A percentile compares a stretch with the other conserved stretches of the same genome.
phyloP scores from a whole-genome alignment of 108 stramenopile species.

The Stephanodiscus minutulus region DNA sequence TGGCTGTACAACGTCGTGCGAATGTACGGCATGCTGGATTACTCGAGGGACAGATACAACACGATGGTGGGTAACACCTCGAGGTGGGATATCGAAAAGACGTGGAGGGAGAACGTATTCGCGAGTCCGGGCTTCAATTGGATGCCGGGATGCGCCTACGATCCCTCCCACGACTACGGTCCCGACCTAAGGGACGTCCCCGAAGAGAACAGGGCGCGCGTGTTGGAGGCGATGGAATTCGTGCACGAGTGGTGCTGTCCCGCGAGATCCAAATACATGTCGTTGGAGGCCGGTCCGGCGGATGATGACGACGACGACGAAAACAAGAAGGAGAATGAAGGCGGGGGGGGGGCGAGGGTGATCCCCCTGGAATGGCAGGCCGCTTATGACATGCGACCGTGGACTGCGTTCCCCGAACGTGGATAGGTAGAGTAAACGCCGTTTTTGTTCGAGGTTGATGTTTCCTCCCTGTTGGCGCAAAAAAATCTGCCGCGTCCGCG shows the following conservation, averaged over 20 bases:
- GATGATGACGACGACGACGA: slow-evolving; percentile 10
- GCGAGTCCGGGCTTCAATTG: slow-evolving; percentile 49
- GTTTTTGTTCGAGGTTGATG: no score
- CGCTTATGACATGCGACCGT: slow-evolving; percentile 80
- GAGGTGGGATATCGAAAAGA: slow-evolving; percentile 59
- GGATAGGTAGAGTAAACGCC: not conserved
- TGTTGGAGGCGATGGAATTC: slow-evolving; percentile 67
- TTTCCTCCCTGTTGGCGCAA: no score
- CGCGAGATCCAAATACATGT: not conserved
- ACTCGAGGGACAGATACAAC: slow-evolving; percentile 73
- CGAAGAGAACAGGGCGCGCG: slow-evolving; percentile 51
- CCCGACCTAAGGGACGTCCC: slow-evolving; percentile 64
- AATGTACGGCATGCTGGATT: slow-evolving; percentile 77
- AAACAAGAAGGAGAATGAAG: slow-evolving; percentile 27
- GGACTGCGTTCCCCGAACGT: slow-evolving; percentile 81
- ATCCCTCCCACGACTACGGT: slow-evolving; percentile 59
- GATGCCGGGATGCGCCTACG: slow-evolving; percentile 66
- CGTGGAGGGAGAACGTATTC: slow-evolving; percentile 63
- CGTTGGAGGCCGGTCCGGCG: slow-evolving; percentile 9
- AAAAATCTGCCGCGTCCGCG: no score
- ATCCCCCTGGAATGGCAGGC: slow-evolving; percentile 69
- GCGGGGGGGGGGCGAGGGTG: slow-evolving; percentile 10
- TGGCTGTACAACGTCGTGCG: slow-evolving; percentile 80
- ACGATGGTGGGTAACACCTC: slow-evolving; percentile 51
- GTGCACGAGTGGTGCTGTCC: slow-evolving; percentile 59